phyloP scores from a whole-genome alignment of 768 basidiomycete species.

The Leucogyrophana mollusca region DNA sequence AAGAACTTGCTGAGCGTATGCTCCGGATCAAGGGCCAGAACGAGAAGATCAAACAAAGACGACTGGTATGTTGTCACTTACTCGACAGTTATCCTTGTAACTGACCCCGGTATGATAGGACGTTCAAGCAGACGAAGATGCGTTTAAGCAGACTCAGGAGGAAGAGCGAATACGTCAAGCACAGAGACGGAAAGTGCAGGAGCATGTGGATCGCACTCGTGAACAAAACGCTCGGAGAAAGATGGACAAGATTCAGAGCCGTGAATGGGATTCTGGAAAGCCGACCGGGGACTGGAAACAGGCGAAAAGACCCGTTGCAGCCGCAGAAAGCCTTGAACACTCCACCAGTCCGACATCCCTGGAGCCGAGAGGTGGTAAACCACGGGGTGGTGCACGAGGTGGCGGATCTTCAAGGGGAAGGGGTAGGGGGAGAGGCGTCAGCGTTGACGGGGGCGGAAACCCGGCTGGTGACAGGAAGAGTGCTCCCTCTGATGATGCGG shows the following conservation, averaged over 20 bases:
- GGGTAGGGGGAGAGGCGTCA: constrained; percentile 35
- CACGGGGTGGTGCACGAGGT: constrained; percentile 30
- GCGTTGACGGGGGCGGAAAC: constrained; percentile 2
- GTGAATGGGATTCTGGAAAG: constrained; percentile 88
- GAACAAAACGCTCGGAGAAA: constrained; percentile 80
- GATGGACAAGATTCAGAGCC: constrained; percentile 72
- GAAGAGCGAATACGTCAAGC: constrained; percentile 57
- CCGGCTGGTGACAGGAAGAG: not conserved
- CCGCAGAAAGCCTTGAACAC: constrained; percentile 6
- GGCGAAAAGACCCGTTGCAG: constrained; percentile 4
- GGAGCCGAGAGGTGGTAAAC: constrained; percentile 21
- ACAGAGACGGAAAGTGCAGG: constrained; percentile 64
- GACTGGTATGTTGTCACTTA: constrained; percentile 42
- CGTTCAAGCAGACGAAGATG: constrained; percentile 79
- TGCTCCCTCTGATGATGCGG: too few relatives aligned
- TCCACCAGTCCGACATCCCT: constrained; percentile 10
- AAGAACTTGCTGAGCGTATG: constrained; percentile 69
- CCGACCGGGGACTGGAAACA: constrained; percentile 20
- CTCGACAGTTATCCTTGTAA: constrained; percentile 2
- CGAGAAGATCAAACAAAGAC: constrained; percentile 72
- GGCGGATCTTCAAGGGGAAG: constrained; percentile 32
- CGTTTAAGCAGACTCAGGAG: constrained; percentile 70
- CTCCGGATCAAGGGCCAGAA: constrained; percentile 69
- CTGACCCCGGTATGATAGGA: constrained; percentile 43
- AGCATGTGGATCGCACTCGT: constrained; percentile 64